These are phyloP conservation scores for Sabuloglossum arenarium DNA, from an alignment of 495 filamentous ascomycete genomes.

Conservation along the genomic window DNA sequence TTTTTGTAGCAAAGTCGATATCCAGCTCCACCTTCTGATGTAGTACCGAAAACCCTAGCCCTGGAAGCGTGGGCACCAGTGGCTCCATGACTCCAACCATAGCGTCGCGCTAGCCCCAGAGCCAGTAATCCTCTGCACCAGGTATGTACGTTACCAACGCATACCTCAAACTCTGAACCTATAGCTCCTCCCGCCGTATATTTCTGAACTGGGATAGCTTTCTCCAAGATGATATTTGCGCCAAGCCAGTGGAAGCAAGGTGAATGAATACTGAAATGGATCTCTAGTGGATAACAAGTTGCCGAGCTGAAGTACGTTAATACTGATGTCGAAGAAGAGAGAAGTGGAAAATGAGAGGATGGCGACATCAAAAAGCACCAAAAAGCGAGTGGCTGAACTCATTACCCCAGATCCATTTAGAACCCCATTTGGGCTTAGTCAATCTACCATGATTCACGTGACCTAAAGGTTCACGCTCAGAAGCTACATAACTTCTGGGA, in stretches of 20 bases:
- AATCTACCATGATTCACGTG: no score
- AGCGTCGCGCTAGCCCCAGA: background rate
- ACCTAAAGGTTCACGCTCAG: no score
- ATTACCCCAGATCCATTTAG: no score
- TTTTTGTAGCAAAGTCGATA: constrained; percentile 56
- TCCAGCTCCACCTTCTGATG: constrained; percentile 78
- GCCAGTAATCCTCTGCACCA: background rate
- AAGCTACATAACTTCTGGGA: no score
- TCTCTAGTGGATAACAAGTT: constrained; percentile 2
- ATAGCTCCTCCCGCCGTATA: background rate
- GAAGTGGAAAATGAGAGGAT: no score
- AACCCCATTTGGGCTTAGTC: no score
- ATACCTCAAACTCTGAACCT: background rate
- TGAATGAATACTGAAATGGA: background rate
- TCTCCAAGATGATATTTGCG: background rate
- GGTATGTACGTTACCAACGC: background rate
- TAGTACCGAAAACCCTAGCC: constrained; percentile 37
- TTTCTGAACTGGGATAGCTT: background rate
- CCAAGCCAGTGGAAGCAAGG: background rate
- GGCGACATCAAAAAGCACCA: no score
- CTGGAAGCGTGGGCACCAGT: constrained; percentile 10
- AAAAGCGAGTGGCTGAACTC: no score
- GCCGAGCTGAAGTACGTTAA: constrained; percentile 11
- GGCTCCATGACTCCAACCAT: constrained; percentile 1
- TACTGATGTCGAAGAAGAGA: no score